These are phyloP conservation scores for Diospyros lotus DNA, from an alignment of 148 eudicot genomes.

Conservation along the genomic window DNA sequence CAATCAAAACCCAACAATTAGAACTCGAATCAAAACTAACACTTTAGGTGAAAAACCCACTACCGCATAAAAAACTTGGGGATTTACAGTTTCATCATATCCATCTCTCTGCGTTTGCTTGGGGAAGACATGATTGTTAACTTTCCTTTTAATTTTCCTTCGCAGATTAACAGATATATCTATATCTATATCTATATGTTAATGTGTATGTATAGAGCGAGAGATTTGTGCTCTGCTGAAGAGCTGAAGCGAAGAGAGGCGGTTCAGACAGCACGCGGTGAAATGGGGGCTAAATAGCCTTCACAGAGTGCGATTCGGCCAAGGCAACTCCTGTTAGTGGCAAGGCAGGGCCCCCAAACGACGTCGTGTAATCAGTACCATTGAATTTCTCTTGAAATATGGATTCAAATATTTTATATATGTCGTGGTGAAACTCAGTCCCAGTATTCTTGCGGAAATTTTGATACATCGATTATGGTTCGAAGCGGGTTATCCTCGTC, in stretches of 20 bases:
- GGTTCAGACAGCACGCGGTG: background rate
- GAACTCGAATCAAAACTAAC: background rate
- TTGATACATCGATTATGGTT: no score
- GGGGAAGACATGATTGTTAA: conserved; percentile 68
- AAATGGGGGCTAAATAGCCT: background rate
- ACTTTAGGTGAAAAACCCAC: background rate
- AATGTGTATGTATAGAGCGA: background rate
- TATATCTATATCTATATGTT: background rate
- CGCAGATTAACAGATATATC: background rate
- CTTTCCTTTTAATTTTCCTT: background rate
- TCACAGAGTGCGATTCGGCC: background rate
- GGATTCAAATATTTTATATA: no score
- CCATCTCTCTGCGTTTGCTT: conserved; percentile 90
- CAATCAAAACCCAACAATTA: conserved; percentile 9
- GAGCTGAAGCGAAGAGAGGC: background rate
- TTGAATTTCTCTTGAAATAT: no score
- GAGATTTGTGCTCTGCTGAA: background rate
- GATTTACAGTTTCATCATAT: conserved; percentile 81
- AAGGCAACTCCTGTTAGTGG: background rate
- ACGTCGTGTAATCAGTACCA: background rate
- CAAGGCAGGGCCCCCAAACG: background rate
- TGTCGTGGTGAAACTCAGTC: no score
- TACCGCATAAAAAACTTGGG: background rate
- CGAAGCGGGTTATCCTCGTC: no score
- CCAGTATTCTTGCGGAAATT: no score